Base-by-base conservation (phyloP, 176 grass and related monocot species). In the Avena atlantica region DNA sequence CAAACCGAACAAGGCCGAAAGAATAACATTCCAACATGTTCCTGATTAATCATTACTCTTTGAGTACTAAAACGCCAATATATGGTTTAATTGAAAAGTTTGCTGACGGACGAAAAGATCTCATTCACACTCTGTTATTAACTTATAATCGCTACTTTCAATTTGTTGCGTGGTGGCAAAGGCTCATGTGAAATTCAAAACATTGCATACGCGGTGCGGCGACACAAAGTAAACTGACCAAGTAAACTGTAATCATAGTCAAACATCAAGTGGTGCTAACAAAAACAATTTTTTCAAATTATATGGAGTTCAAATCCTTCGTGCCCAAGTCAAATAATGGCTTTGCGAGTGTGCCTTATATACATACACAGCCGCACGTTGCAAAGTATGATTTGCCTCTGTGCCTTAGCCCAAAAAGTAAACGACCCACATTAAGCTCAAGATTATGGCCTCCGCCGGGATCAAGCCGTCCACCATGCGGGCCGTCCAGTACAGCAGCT, bases 401-500 rank as follows among this genome's bases (percentile, higher is more conserved):
- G 4, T 42, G 13, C 1, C 10, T 14, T 31, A 47, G 17, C 6
- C 29, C 47, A 52, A 52, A 4, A 75, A 75, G 13, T 52, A 16
- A 15, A 75, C 7, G 8, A 17, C n/a, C 19, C 11, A 57, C 6
- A 10, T 29, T 49, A 15, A 13, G 34, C 14, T 62, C 74, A 72
- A 40, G 64, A 49, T 51, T 1, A 88, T 88, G 64, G 87, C 74
- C 2, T 7, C 37, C 20, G 14, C 27, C 1, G 51, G 23, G 17
- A 81, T 17, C 34, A 87, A 15, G 42, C 74, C 74, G 6, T 2
- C 9, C 53, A 90, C 79, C 85, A 92, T 90, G 93, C 79, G 66
- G 19, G 85, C 90, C 4, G n/a, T 92, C 50, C 93, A 83, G 67
- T 94, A 92, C 79, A 69, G 60, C 23, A 12, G 77, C 37, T 95